phyloP scores from a whole-genome alignment of 257 asterid species.

The Apocynum venetum region DNA sequence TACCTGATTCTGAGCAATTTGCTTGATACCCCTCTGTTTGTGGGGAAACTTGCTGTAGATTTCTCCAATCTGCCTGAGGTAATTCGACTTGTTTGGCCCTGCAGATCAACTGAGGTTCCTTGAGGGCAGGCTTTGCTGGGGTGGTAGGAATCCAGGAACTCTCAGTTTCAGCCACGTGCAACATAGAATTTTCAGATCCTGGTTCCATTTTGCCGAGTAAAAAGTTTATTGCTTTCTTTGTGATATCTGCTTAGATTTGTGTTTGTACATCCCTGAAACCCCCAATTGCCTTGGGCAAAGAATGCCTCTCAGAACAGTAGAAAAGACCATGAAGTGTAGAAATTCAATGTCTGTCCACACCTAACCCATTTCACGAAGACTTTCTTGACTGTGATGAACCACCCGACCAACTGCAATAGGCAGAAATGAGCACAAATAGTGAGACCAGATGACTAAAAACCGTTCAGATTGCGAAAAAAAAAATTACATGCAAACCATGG shows the following conservation, averaged over 20 bases:
- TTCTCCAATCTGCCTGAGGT: slow-evolving; percentile 20
- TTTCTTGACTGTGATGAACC: background rate
- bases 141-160: slow-evolving; percentile 61
- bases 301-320: background rate
- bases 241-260: background rate
- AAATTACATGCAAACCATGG: slow-evolving; percentile 15
- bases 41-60: slow-evolving; percentile 7
- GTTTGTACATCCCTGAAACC: background rate
- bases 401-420: background rate
- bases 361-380: background rate
- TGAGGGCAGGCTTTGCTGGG: slow-evolving; percentile 49
- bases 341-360: background rate
- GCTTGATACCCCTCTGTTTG: background rate
- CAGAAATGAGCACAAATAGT: background rate
- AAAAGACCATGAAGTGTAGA: background rate
- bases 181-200: slow-evolving; percentile 29
- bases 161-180: slow-evolving; percentile 24
- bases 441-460: background rate
- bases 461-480: background rate
- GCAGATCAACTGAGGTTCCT: slow-evolving; percentile 37
- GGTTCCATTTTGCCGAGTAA: slow-evolving; percentile 48
- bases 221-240: slow-evolving; percentile 20
- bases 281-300: background rate
- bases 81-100: slow-evolving; percentile 20
- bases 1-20: slow-evolving; percentile 4